A percentile compares a stretch with the other conserved stretches of the same genome.
phyloP scores from a whole-genome alignment of 2,329 filamentous ascomycete species.

The Lasiodiplodia sp. region DNA sequence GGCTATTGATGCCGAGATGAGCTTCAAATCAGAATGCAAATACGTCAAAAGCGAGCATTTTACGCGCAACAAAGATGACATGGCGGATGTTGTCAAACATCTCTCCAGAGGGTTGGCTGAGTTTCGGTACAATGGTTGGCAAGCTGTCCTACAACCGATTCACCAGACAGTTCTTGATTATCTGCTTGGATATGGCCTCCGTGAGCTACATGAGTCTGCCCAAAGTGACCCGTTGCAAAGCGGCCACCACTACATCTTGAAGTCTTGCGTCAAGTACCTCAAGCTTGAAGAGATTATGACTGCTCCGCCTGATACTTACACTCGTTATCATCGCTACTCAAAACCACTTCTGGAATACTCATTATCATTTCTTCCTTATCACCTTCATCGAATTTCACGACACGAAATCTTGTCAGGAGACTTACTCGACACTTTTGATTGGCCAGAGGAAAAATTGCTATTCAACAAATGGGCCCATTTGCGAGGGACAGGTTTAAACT shows the following conservation, averaged over 20 bases:
- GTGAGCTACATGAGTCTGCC: rapidly evolving
- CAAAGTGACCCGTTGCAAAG: rapidly evolving
- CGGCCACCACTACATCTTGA: neutral
- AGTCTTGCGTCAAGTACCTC: neutral
- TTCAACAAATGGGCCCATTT: neutral
- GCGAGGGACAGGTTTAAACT: no score
- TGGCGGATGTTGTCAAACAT: neutral
- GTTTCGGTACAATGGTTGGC: rapidly evolving
- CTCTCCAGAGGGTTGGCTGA: neutral
- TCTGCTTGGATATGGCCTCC: neutral
- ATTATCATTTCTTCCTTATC: neutral
- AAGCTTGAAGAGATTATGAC: neutral
- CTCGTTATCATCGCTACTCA: neutral
- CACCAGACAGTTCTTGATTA: neutral
- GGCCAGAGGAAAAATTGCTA: neutral
- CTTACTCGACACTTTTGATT: neutral
- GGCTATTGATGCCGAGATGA: neutral
- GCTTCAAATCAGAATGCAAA: neutral
- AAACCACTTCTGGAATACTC: neutral
- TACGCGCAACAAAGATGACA: neutral
- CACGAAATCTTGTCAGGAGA: neutral
- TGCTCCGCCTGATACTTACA: neutral
- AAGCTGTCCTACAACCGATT: neutral
- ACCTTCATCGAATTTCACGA: neutral
- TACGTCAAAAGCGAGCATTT: neutral